Evolutionary conservation across 768 basidiomycete genomes (phyloP).

Genomic region (Cubamyces lactineus): DNA sequence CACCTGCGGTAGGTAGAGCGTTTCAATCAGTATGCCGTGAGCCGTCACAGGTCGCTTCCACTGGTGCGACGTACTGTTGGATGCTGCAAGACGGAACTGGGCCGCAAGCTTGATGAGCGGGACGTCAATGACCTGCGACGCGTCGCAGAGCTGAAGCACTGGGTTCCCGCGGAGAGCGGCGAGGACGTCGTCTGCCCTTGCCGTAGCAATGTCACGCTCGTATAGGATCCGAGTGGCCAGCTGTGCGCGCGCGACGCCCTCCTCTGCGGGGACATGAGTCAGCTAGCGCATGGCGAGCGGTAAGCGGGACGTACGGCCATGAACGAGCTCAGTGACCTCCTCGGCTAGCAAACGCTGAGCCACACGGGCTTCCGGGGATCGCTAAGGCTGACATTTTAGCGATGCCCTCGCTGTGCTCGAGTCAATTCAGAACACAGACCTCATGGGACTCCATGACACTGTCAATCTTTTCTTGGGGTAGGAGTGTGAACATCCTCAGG

Average conservation of each 20-base stretch:
- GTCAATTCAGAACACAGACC: slow-evolving; percentile 39
- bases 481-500: slow-evolving; percentile 81
- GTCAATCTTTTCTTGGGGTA: slow-evolving; percentile 60
- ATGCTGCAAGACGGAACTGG: slow-evolving; percentile 58
- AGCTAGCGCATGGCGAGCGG: neutral
- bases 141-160: slow-evolving; percentile 56
- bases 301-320: slow-evolving; percentile 30
- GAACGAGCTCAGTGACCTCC: slow-evolving; percentile 36
- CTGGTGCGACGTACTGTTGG: slow-evolving; percentile 55
- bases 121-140: slow-evolving; percentile 53
- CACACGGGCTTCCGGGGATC: slow-evolving; percentile 28
- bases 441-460: slow-evolving; percentile 59
- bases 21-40: neutral
- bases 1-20: slow-evolving; percentile 48
- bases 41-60: neutral
- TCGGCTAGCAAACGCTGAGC: slow-evolving; percentile 34
- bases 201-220: slow-evolving; percentile 32
- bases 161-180: slow-evolving; percentile 67
- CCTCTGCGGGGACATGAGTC: slow-evolving; percentile 14
- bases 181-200: slow-evolving; percentile 60
- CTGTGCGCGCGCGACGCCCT: slow-evolving; percentile 30
- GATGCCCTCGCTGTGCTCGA: neutral
- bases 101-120: slow-evolving; percentile 66
- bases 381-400: slow-evolving; percentile 11
- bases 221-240: slow-evolving; percentile 31